Evolutionary conservation across 2,329 filamentous ascomycete genomes (phyloP), one percentile per base, ranked within the genome.

Genomic region (Penicillium sp.): DNA sequence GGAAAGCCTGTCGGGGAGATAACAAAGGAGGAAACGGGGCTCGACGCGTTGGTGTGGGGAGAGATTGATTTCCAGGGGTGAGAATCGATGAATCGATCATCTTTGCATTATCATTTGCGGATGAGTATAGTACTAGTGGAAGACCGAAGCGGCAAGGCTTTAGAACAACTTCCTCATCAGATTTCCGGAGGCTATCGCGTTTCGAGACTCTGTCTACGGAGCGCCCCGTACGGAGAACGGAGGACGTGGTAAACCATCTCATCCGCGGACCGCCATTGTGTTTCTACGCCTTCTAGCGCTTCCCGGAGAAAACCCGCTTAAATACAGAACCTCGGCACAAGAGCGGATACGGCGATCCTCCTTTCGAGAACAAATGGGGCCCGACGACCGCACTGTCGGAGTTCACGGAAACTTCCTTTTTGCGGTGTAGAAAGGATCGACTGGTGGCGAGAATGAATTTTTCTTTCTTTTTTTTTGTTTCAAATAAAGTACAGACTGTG

Each of bases 351-450:
- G 49, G 38, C 47, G 48, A 57, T 57, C 57, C 32, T 52, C 27
- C 38, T 50, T 38, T 51, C 47, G 52, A 54, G 45, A 51, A 46
- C 27, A 43, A 50, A 10, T 21, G 21, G 18, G 47, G 43, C 47
- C 52, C 58, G 48, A 16, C 32, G 34, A 59, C 57, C 59, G 57
- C 14, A 36, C 11, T 49, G 49, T 44, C 59, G 59, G 58, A 39
- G 40, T 32, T 43, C 11, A 49, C 50, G 39, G 24, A 54, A 38
- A 29, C 22, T 29, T n/a, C 16, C 47, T 22, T 39, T 21, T 40
- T 54, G 51, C 51, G 46, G 51, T 45, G 52, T 45, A 39, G 31
- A 5, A 27, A 31, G 22, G 40, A 45, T 48, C 29, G 44, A 34
- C 49, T 5, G 16, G 46, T 44, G 51, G 46, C 45, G 39, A 53